Evolutionary conservation across 108 stramenopile genomes (phyloP).

Genomic region (Schizochytrium sp.): DNA sequence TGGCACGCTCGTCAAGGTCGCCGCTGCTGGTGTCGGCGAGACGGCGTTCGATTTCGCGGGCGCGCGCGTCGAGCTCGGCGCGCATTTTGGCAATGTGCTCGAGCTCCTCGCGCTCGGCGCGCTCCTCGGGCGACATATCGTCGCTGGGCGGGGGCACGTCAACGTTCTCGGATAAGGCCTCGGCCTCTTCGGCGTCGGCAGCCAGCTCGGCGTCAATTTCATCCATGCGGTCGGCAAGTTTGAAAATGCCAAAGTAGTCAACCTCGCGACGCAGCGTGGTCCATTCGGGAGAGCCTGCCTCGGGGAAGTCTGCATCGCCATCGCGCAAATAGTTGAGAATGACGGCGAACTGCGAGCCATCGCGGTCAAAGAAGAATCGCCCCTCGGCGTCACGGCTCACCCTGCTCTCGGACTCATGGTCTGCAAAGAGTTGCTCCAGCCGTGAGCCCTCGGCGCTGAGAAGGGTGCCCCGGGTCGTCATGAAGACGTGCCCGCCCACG

Average conservation of each 20-base stretch:
- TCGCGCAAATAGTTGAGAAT: neutral
- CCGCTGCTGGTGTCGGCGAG: neutral
- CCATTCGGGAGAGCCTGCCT: neutral
- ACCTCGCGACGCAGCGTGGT: neutral
- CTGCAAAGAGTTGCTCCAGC: neutral
- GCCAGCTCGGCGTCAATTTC: neutral
- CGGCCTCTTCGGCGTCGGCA: neutral
- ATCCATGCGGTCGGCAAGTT: neutral
- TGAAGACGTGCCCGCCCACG: slow-evolving; percentile 9
- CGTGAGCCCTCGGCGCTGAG: neutral
- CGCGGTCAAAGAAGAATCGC: neutral
- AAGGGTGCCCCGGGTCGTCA: neutral
- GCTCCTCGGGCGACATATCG: neutral
- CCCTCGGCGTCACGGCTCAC: neutral
- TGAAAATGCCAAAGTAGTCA: neutral
- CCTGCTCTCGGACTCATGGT: neutral
- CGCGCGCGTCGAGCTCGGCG: neutral
- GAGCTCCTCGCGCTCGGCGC: neutral
- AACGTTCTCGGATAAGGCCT: neutral
- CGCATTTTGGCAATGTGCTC: neutral
- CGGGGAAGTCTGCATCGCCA: neutral
- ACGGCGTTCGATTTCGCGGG: neutral
- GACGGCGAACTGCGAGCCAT: neutral
- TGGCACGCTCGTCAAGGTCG: neutral
- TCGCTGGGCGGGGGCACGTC: neutral